These are phyloP conservation scores for Ilyonectria sp. DNA, from an alignment of 2,329 filamentous ascomycete species.

Conservation along the genomic window DNA sequence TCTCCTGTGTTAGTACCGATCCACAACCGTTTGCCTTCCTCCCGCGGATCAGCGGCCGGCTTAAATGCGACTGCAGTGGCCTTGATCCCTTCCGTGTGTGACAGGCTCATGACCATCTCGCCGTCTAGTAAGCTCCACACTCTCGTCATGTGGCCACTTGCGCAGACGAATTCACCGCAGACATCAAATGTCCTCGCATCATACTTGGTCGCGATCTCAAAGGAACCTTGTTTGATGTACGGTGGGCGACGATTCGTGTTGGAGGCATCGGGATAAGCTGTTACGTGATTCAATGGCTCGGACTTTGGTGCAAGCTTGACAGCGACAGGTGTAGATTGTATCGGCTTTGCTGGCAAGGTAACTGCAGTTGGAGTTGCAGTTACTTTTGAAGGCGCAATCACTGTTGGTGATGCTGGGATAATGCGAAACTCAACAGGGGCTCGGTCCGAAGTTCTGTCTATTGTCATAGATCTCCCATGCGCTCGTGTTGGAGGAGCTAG, in stretches of 20 bases:
- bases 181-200: slow-evolving; percentile 90
- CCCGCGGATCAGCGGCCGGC: slow-evolving; percentile 80
- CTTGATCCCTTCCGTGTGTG: slow-evolving; percentile 88
- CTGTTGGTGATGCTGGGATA: slow-evolving; percentile 39
- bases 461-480: slow-evolving; percentile 52
- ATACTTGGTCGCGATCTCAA: slow-evolving; percentile 86
- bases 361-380: slow-evolving; percentile 32
- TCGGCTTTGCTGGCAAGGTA: slow-evolving; percentile 37
- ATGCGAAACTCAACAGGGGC: slow-evolving; percentile 42
- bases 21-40: slow-evolving; percentile 89
- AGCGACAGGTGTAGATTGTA: slow-evolving; percentile 31
- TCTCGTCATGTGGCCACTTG: slow-evolving; percentile 87
- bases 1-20: slow-evolving; percentile 92
- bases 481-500: slow-evolving; percentile 50
- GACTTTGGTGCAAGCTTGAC: slow-evolving; percentile 44
- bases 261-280: slow-evolving; percentile 86
- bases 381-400: slow-evolving; percentile 8
- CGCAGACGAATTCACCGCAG: slow-evolving; percentile 89
- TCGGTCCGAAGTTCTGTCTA: slow-evolving; percentile 55
- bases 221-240: slow-evolving; percentile 77
- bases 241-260: slow-evolving; percentile 89
- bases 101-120: slow-evolving; percentile 83
- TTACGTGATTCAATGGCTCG: slow-evolving; percentile 66
- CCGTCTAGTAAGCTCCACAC: slow-evolving; percentile 91
- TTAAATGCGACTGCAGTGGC: slow-evolving; percentile 89